Conservation (phyloP, 2,329 filamentous ascomycete species). For the Colletotrichum orchidophilum region DNA sequence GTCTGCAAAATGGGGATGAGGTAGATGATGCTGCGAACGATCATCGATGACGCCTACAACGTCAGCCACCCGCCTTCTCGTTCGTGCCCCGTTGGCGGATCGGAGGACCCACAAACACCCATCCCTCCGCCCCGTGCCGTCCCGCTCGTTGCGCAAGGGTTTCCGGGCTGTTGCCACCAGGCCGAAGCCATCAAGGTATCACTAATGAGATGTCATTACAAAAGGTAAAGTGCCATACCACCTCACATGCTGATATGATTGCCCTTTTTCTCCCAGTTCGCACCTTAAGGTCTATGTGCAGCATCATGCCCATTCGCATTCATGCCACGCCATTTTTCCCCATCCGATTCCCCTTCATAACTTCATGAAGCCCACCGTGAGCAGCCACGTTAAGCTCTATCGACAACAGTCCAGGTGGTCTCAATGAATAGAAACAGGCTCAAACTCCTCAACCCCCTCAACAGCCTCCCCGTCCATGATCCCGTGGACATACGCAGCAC, state of each 20-base stretch:
- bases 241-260: no score
- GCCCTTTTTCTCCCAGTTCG: neutral
- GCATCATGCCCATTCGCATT: neutral
- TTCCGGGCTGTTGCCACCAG: neutral
- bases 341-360: neutral
- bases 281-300: neutral
- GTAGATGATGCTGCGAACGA: neutral
- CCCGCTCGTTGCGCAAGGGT: neutral
- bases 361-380: neutral
- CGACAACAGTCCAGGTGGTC: neutral
- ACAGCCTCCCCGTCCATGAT: constrained; percentile 24
- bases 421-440: constrained; percentile 27
- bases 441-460: constrained; percentile 5
- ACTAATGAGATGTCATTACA: no score
- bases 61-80: constrained; percentile 5
- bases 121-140: constrained; percentile 25
- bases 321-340: neutral
- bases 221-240: no score
- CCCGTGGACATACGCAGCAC: constrained; percentile 28
- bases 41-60: constrained; percentile 32
- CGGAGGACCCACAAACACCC: neutral
- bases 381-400: rapidly evolving
- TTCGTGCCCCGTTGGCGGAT: neutral
- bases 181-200: constrained; percentile 10
- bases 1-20: neutral